A percentile compares a stretch with the other conserved stretches of the same genome.
Evolutionary conservation across 2,329 filamentous ascomycete species (phyloP).

Genomic region (Diaporthe velutina): DNA sequence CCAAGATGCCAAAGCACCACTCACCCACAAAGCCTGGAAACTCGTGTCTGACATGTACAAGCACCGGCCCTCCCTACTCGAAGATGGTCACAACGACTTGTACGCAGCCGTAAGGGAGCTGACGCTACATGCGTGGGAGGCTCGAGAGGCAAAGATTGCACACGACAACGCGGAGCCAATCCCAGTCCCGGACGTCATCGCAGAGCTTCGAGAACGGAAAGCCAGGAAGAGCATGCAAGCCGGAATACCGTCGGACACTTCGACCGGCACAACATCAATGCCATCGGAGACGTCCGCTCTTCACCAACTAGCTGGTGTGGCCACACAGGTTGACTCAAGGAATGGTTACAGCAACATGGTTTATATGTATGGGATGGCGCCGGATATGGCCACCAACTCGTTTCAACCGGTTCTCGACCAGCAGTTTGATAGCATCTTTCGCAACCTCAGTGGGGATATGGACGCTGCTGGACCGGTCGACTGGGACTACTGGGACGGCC

Average conservation of each 20-base stretch:
- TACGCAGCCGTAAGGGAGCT: slow-evolving; percentile 42
- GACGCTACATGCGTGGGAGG: slow-evolving; percentile 42
- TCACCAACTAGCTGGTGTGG: slow-evolving; percentile 37
- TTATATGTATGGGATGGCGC: background rate
- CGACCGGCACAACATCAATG: slow-evolving; percentile 19
- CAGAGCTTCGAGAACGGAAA: slow-evolving; percentile 35
- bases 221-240: slow-evolving; percentile 26
- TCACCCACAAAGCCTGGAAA: slow-evolving; percentile 41
- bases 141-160: slow-evolving; percentile 39
- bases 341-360: slow-evolving; percentile 6
- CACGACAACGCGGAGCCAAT: slow-evolving; percentile 31
- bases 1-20: slow-evolving; percentile 37
- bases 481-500: slow-evolving; percentile 39
- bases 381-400: background rate
- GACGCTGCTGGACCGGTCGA: slow-evolving; percentile 36
- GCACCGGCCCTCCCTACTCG: slow-evolving; percentile 37
- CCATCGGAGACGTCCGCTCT: slow-evolving; percentile 34
- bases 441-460: slow-evolving; percentile 35
- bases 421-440: slow-evolving; percentile 38
- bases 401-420: slow-evolving; percentile 33
- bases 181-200: slow-evolving; percentile 24
- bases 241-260: background rate
- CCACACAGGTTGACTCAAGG: slow-evolving; percentile 38
- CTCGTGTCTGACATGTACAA: slow-evolving; percentile 41
- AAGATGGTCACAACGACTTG: slow-evolving; percentile 38